Conservation (phyloP, 805 yeast genomes). For the Teunomyces atbi region DNA sequence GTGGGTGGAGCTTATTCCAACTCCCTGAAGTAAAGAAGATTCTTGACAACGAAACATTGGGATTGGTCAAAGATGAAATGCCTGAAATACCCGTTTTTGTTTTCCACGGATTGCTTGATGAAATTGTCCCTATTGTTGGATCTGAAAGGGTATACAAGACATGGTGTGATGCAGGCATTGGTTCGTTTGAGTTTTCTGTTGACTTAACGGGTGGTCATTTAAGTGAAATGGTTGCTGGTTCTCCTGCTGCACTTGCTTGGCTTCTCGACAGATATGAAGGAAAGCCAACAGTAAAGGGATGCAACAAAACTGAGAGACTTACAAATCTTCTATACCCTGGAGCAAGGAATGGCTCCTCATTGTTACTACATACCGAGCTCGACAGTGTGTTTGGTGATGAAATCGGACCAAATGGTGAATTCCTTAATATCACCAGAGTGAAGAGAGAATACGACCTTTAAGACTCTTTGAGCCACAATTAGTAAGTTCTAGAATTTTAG, state of each 20-base stretch:
- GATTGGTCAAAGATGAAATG: slow-evolving; percentile 9
- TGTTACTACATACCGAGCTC: neutral
- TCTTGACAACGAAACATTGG: slow-evolving; percentile 21
- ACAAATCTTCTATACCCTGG: slow-evolving; percentile 44
- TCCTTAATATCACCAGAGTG: neutral
- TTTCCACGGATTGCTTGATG: slow-evolving; percentile 11
- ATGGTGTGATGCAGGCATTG: slow-evolving; percentile 12
- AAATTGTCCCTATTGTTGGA: slow-evolving; percentile 10
- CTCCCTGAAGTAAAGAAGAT: slow-evolving; percentile 13
- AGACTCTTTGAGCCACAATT: neutral
- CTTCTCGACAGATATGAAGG: slow-evolving; percentile 16
- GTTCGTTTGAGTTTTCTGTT: slow-evolving; percentile 9
- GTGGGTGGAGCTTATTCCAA: slow-evolving; percentile 18
- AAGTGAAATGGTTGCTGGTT: slow-evolving; percentile 14
- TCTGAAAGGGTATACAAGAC: slow-evolving; percentile 9
- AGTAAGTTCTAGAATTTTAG: too few species aligned
- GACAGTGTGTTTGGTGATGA: neutral
- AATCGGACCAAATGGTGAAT: slow-evolving; percentile 4
- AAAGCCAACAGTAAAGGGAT: slow-evolving; percentile 14
- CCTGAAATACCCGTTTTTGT: slow-evolving; percentile 12
- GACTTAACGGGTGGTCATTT: slow-evolving; percentile 14
- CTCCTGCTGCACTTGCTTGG: slow-evolving; percentile 17
- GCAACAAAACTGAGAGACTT: slow-evolving; percentile 40
- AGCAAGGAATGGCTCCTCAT: slow-evolving; percentile 17
- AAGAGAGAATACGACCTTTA: neutral